Percentiles rank a stretch among this genome's conserved stretches.
phyloP scores from a whole-genome alignment of 2,329 filamentous ascomycete species.

The Torrubiellomyces zombiae region DNA sequence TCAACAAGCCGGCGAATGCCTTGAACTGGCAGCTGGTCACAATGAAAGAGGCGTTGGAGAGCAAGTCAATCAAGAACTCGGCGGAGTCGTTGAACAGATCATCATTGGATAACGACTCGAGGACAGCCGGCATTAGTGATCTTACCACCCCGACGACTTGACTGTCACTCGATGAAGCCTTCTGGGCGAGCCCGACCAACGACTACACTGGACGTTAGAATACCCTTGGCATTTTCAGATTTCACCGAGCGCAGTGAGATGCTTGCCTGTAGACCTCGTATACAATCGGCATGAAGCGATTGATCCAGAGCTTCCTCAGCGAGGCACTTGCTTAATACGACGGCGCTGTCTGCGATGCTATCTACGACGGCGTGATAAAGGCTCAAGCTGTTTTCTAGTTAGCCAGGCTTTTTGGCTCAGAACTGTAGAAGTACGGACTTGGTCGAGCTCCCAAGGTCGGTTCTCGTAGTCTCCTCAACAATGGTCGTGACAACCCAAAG shows the following conservation, averaged over 20 bases:
- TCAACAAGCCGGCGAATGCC: conserved; percentile 40
- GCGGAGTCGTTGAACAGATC: conserved; percentile 41
- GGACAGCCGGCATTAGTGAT: conserved; percentile 39
- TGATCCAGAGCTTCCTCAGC: conserved; percentile 10
- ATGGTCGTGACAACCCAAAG: conserved; percentile 40
- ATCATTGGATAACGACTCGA: conserved; percentile 42
- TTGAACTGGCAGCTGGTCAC: conserved; percentile 41
- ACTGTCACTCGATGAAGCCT: conserved; percentile 38
- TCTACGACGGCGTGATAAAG: conserved; percentile 23
- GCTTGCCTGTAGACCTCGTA: conserved; percentile 43
- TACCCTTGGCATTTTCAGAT: too few relatives aligned
- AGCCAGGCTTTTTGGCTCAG: too few relatives aligned
- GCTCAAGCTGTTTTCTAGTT: conserved; percentile 20
- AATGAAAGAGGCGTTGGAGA: conserved; percentile 48
- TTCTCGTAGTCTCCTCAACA: too few relatives aligned
- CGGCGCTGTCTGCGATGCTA: conserved; percentile 22
- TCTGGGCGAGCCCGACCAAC: conserved; percentile 60
- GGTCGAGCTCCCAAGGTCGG: too few relatives aligned
- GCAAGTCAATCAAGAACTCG: conserved; percentile 47
- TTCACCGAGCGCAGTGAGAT: too few relatives aligned
- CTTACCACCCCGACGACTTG: conserved; percentile 42
- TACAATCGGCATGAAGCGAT: conserved; percentile 33
- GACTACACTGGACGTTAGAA: conserved; percentile 27
- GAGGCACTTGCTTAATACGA: conserved; percentile 23
- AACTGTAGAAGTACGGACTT: too few relatives aligned